These are phyloP conservation scores for Elaphomyces granulatus DNA, from an alignment of 495 filamentous ascomycete species.

Conservation along the genomic window DNA sequence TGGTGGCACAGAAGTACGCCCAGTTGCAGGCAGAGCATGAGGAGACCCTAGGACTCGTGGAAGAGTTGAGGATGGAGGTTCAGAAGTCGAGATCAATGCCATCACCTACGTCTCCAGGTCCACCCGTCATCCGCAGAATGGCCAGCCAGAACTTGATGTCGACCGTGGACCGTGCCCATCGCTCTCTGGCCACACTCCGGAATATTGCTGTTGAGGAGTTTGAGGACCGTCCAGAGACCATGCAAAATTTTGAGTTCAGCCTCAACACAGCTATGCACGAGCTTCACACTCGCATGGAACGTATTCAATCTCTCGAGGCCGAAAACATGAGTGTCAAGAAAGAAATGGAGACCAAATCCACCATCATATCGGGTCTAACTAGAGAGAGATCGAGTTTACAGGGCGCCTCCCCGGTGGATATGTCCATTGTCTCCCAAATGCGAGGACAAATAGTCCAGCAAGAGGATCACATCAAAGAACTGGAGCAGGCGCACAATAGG, in stretches of 20 bases:
- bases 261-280: constrained; percentile 89
- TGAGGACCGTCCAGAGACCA: constrained; percentile 60
- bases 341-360: constrained; percentile 92
- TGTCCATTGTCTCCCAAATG: constrained; percentile 76
- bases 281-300: constrained; percentile 70
- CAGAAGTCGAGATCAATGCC: constrained; percentile 56
- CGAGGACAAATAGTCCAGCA: constrained; percentile 76
- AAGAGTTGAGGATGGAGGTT: constrained; percentile 75
- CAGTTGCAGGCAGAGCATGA: constrained; percentile 70
- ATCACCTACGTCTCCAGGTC: constrained; percentile 45
- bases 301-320: constrained; percentile 74
- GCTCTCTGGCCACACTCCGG: constrained; percentile 77
- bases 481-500: constrained; percentile 55
- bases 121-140: constrained; percentile 66
- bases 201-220: constrained; percentile 80
- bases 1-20: constrained; percentile 62
- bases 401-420: constrained; percentile 71
- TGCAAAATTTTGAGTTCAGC: constrained; percentile 88
- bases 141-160: constrained; percentile 79
- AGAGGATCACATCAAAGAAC: constrained; percentile 59
- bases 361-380: constrained; percentile 86
- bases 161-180: constrained; percentile 77
- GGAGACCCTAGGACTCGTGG: constrained; percentile 68
- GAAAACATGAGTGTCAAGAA: constrained; percentile 74
- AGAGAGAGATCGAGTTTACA: constrained; percentile 83